Conservation (phyloP, 176 grass and related monocot species). For the Themeda triandra region DNA sequence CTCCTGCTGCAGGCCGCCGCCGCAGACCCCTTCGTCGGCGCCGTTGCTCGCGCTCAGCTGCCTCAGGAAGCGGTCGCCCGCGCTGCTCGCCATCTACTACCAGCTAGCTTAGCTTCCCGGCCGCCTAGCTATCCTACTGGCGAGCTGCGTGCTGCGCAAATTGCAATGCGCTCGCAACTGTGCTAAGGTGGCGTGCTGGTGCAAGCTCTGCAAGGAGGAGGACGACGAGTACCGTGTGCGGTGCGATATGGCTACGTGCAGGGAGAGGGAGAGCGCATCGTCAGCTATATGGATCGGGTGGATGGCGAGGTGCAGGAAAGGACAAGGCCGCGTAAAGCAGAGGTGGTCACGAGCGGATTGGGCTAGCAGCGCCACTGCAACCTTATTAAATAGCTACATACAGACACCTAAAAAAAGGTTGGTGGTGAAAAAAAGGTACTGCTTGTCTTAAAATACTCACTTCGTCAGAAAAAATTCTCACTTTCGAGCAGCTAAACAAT, state of each 20-base stretch:
- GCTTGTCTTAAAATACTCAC: too few relatives aligned
- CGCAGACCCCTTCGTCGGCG: slow-evolving; percentile 9
- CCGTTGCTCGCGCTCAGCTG: slow-evolving; percentile 59
- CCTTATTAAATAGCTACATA: neutral
- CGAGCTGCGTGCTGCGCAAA: neutral
- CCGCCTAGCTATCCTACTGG: neutral
- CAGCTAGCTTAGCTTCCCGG: neutral
- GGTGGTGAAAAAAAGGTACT: too few relatives aligned
- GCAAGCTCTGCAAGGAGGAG: neutral
- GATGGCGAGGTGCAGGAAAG: slow-evolving; percentile 6
- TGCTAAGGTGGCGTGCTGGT: slow-evolving; percentile 15
- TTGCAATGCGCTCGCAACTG: slow-evolving; percentile 2
- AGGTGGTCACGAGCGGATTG: slow-evolving; percentile 51
- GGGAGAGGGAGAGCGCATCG: neutral
- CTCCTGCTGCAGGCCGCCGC: slow-evolving; percentile 8
- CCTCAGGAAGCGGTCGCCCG: slow-evolving; percentile 67
- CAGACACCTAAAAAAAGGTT: too few relatives aligned
- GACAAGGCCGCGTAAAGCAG: slow-evolving; percentile 46
- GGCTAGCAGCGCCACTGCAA: neutral
- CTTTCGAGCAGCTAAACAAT: too few relatives aligned
- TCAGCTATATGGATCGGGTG: slow-evolving; percentile 26
- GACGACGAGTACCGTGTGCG: neutral
- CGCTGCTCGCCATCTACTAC: slow-evolving; percentile 35
- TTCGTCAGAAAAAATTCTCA: too few relatives aligned
- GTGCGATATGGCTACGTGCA: slow-evolving; percentile 21